Conservation (phyloP, 129 eudicot species). For the Lonicera japonica region DNA sequence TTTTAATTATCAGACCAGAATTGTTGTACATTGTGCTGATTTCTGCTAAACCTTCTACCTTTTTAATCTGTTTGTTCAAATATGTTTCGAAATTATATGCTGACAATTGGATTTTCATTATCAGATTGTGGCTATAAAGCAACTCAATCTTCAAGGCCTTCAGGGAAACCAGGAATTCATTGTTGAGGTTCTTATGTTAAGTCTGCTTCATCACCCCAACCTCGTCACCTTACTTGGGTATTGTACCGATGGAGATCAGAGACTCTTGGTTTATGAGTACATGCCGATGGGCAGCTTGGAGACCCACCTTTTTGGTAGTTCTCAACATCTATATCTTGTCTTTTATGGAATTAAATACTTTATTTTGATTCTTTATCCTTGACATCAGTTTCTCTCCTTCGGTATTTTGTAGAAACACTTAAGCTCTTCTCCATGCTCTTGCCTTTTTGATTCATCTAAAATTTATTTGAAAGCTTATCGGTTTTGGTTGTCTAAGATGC, state of each 20-base stretch:
- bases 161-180: constrained; percentile 85
- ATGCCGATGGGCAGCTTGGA: constrained; percentile 92
- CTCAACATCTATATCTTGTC: not conserved
- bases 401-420: too few relatives aligned
- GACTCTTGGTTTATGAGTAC: constrained; percentile 82
- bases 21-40: too few relatives aligned
- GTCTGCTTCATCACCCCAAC: constrained; percentile 72
- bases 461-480: too few relatives aligned
- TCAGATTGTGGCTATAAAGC: constrained; percentile 81
- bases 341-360: not conserved
- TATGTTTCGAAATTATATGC: too few relatives aligned
- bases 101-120: constrained; percentile 17
- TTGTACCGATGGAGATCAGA: constrained; percentile 84
- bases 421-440: too few relatives aligned
- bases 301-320: constrained; percentile 78
- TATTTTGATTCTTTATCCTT: not conserved
- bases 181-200: constrained; percentile 84
- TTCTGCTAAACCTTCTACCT: too few relatives aligned
- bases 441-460: too few relatives aligned
- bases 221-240: constrained; percentile 88
- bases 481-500: too few relatives aligned
- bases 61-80: too few relatives aligned
- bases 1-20: too few relatives aligned
- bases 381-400: too few relatives aligned
- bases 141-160: constrained; percentile 70